Base-by-base conservation (phyloP, 75 land plant genomes). In the Picea glauca region DNA sequence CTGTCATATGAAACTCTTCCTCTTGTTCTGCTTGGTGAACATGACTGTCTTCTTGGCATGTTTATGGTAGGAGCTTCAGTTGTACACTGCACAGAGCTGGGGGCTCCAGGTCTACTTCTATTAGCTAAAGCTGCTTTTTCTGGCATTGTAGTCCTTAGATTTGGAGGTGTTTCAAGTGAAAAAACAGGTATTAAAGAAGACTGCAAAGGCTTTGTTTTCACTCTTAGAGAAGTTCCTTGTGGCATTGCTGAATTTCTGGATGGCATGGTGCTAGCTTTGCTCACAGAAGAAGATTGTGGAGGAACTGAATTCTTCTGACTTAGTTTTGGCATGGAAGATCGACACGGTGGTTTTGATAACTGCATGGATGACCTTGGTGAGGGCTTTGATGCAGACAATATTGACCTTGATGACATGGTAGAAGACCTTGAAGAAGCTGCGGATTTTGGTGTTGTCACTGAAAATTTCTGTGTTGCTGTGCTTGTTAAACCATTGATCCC, bases 151-250 rank as follows among this genome's bases (percentile, higher is more conserved):
- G 84, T 89, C 56, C 80, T 82, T 31, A 89, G 74, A 64, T 89
- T 89, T 26, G 88, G 84, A 5, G 91, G 91, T 5, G 91, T 72
- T 43, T 89, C 88, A 57, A 78, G 35, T 7, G 88, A 82, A 58
- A 89, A 77, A 2, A 70, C 88, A 32, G 85, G 81, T 33, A 80
- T 77, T 57, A 76, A 70, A 31, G 86, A 54, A n/a, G 88, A 81
- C 38, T 82, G 80, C 76, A 60, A 84, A 65, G 89, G 59, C 72
- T 81, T 81, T 31, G 77, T 3, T n/a, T 58, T 74, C 33, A 70
- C 81, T 33, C 60, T 58, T 43, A 86, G 86, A 32, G 86, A 87
- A 13, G 72, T 76, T 4, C 86, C 84, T 32, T 79, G 79, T 18
- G 80, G 58, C n/a, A 75, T 50, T 76, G 77, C 63, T 40, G 32